Conservation (phyloP, 1,139 yeast genomes). For the Geotrichum citri-aurantii region DNA sequence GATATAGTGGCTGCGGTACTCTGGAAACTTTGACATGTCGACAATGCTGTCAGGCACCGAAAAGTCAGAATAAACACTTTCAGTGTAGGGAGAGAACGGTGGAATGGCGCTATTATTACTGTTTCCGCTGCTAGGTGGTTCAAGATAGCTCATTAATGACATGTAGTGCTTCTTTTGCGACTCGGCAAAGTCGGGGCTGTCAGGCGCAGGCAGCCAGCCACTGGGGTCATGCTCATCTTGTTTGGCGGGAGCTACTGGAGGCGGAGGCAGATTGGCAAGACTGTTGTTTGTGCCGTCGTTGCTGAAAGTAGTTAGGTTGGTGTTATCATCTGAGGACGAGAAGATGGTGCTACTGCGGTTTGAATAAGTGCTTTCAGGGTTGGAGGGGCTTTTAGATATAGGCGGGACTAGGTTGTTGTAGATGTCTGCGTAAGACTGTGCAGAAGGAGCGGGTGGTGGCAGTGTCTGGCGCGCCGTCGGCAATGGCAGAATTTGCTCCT, state of each 20-base stretch:
- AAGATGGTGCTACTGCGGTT: neutral
- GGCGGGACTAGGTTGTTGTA: neutral
- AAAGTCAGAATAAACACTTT: conserved; percentile 7
- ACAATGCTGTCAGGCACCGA: conserved; percentile 11
- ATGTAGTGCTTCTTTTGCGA: conserved; percentile 12
- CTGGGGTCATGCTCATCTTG: neutral
- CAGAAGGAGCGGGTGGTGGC: conserved; percentile 5
- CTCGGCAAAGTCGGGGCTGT: neutral
- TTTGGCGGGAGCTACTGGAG: neutral
- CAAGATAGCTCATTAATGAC: conserved; percentile 13
- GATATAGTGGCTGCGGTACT: conserved; percentile 14
- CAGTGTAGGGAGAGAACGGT: conserved; percentile 11
- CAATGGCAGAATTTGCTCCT: neutral
- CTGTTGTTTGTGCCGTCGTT: neutral
- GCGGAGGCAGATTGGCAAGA: neutral
- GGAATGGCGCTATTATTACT: neutral
- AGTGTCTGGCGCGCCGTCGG: neutral
- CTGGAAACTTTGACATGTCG: conserved; percentile 13
- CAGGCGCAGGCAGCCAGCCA: neutral
- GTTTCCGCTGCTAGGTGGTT: neutral
- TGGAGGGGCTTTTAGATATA: neutral
- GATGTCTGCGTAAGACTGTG: neutral
- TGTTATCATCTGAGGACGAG: conserved; percentile 1
- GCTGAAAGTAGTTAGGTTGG: neutral
- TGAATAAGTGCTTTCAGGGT: neutral